Base-by-base conservation (phyloP, 2,329 filamentous ascomycete genomes). In the Dactylellina leptospora region DNA sequence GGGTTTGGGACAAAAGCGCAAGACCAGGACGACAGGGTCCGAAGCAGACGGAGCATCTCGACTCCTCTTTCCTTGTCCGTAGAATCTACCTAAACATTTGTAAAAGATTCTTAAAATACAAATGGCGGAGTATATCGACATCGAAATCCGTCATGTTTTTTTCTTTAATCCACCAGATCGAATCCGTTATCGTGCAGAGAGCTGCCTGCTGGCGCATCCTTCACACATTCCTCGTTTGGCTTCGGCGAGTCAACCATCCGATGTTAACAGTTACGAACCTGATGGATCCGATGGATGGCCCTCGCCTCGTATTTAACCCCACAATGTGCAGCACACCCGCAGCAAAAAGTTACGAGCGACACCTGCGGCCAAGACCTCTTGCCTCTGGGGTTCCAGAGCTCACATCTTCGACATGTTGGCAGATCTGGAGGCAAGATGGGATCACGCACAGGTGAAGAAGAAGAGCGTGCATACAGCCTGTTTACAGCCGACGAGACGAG, bases 141-240 rank as follows among this genome's bases (percentile, higher is more conserved):
- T n/a, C n/a, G n/a, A n/a, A n/a, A n/a, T n/a, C n/a, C n/a, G n/a
- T n/a, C n/a, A n/a, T n/a, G n/a, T n/a, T n/a, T 5, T n/a, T 40
- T 40, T 40, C 36, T 40, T 40, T 11, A 11, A 40, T 40, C 36
- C 18, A 16, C 36, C 36, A 16, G 13, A 40, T 11, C 13, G 28
- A 40, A 40, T n/a, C 4, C 36, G 13, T 40, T 40, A 40, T 40
- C 36, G 36, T 16, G 18, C 36, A n/a, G 5, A 5, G 28, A 6
- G 13, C 11, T 40, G 36, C 36, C 11, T 40, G 13, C 18, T 11
- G 13, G 36, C 40, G 20, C 40, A 55, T 55, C 51, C 33, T 55
- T 42, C 51, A 18, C 33, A 66, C 53, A 58, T 66, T 66, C 42
- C 60, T 56, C 27, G 50, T 64, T 64, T 45, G 51, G 61, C 61